Conservation (phyloP, 1,139 yeast genomes). For the Meyerozyma sp. region DNA sequence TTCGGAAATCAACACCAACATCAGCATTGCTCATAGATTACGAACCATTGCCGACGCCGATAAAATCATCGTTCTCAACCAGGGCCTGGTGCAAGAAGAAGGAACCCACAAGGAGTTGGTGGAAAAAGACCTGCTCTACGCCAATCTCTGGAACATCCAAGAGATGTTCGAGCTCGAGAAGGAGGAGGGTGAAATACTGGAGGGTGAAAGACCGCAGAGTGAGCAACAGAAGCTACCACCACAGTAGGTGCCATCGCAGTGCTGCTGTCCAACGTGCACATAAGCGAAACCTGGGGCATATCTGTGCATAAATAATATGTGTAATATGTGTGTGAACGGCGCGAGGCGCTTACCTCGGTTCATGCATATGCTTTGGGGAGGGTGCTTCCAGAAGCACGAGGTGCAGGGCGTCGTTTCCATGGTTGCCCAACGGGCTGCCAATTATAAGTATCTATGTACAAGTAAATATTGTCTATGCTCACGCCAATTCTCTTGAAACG, state of each 20-base stretch:
- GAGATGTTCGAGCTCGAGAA: conserved; percentile 54
- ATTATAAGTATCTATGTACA: too few relatives aligned
- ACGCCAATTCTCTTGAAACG: too few relatives aligned
- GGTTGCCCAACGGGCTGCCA: neutral
- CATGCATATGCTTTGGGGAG: neutral
- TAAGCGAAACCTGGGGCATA: too few relatives aligned
- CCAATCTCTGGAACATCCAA: conserved; percentile 86
- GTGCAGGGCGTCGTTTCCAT: neutral
- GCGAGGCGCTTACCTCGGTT: too few relatives aligned
- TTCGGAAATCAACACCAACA: conserved; percentile 61
- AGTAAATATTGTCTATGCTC: too few relatives aligned
- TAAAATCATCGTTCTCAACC: conserved; percentile 79
- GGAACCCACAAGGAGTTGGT: conserved; percentile 72
- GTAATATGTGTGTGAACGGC: too few relatives aligned
- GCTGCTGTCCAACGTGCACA: too few relatives aligned
- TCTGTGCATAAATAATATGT: too few relatives aligned
- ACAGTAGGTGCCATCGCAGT: too few relatives aligned
- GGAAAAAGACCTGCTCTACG: conserved; percentile 56
- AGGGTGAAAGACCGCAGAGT: neutral
- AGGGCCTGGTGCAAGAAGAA: conserved; percentile 80
- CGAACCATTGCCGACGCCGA: conserved; percentile 94
- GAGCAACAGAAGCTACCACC: too few relatives aligned
- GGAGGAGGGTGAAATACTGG: neutral
- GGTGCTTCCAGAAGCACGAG: neutral
- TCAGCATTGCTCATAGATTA: conserved; percentile 89